Evolutionary conservation across 805 yeast genomes (phyloP).

Genomic region (Hanseniaspora nectarophila): DNA sequence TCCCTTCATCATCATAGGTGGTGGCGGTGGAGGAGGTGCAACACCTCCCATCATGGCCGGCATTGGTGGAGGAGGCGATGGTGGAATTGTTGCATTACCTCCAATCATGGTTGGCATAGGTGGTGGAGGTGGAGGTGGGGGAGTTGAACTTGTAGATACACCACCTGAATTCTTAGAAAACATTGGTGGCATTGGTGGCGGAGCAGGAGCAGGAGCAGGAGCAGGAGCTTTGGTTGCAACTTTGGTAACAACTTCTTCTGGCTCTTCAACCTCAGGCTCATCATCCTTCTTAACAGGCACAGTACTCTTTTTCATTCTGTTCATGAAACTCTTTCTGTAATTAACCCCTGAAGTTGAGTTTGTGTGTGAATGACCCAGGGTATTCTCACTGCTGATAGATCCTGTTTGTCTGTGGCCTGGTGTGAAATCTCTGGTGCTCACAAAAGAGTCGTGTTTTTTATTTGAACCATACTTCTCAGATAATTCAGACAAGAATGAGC

Average conservation of each 20-base stretch:
- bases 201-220: constrained; percentile 16
- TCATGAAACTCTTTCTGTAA: constrained; percentile 23
- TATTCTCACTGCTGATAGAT: background rate
- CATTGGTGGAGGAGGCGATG: constrained; percentile 27
- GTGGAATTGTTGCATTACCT: constrained; percentile 15
- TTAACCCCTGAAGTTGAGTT: constrained; percentile 14
- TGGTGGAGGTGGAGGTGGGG: constrained; percentile 30
- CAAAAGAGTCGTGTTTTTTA: background rate
- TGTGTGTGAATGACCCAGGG: background rate
- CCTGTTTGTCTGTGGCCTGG: background rate
- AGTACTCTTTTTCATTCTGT: constrained; percentile 24
- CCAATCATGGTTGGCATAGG: constrained; percentile 17
- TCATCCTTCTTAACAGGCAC: constrained; percentile 14
- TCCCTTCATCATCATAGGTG: constrained; percentile 27
- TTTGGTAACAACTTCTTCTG: background rate
- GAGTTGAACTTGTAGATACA: constrained; percentile 15
- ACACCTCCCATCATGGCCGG: constrained; percentile 16
- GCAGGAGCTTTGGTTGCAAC: constrained; percentile 16
- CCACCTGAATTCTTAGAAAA: background rate
- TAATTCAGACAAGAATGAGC: constrained; percentile 24
- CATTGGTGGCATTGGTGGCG: constrained; percentile 15
- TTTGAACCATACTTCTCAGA: constrained; percentile 24
- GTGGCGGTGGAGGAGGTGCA: constrained; percentile 31
- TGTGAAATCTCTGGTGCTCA: background rate
- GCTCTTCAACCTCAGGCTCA: background rate